phyloP scores from a whole-genome alignment of 768 basidiomycete species.

The Psilocybe sp. region DNA sequence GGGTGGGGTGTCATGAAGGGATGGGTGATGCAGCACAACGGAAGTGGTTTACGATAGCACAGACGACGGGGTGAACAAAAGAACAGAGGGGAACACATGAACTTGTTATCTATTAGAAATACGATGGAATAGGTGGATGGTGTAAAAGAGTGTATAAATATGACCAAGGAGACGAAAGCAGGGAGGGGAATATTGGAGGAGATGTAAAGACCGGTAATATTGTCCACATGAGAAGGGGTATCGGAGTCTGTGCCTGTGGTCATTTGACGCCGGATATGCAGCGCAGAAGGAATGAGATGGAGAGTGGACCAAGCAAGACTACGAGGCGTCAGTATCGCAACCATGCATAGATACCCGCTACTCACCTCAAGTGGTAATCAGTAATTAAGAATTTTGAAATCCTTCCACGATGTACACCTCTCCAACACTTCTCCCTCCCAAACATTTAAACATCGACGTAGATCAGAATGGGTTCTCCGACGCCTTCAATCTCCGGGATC shows the following conservation, averaged over 20 bases:
- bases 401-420: background rate
- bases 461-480: slow-evolving; percentile 92
- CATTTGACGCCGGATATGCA: background rate
- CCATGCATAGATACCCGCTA: no score
- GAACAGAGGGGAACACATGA: slow-evolving; percentile 5
- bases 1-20: slow-evolving; percentile 3
- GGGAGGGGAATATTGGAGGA: background rate
- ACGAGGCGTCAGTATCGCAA: background rate
- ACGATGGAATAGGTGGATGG: slow-evolving; percentile 8
- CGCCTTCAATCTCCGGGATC: slow-evolving; percentile 95
- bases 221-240: background rate
- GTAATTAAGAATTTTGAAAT: slow-evolving; percentile 10
- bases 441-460: slow-evolving; percentile 76
- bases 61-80: slow-evolving; percentile 21
- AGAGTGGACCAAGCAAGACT: slow-evolving; percentile 3
- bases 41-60: slow-evolving; percentile 36
- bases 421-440: slow-evolving; percentile 8
- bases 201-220: background rate
- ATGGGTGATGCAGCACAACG: slow-evolving; percentile 31
- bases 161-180: slow-evolving; percentile 2
- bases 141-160: slow-evolving; percentile 5
- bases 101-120: slow-evolving; percentile 17
- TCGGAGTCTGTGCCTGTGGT: background rate
- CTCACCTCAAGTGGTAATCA: background rate
- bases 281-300: slow-evolving; percentile 9